Base-by-base conservation (phyloP, 116 monocot species). In the Zostera marina region DNA sequence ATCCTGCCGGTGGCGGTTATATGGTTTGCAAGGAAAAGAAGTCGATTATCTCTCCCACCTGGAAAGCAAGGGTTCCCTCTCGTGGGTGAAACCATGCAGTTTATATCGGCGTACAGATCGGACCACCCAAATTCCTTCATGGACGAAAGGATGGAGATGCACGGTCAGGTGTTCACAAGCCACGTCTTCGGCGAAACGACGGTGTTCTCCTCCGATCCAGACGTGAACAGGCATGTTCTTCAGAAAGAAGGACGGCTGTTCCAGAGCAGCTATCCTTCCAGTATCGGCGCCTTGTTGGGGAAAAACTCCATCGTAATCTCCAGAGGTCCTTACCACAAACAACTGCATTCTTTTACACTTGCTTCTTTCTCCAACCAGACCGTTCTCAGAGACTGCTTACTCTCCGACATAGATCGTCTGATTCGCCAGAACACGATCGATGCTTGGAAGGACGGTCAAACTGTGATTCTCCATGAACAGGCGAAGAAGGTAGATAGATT, bases 171-270 rank as follows among this genome's bases (percentile, higher is more conserved):
- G 15, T 93, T 93, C 77, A 93, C 88, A 14, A 77, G 81, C 39
- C 93, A 93, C 60, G 67, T 93, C 32, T 93, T 88, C 59, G 93
- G 93, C 11, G 93, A 93, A 73, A 74, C 72, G 52, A 88, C 88
- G 21, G 77, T 93, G 12, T 88, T 93, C 81, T 93, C 93, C 32
- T 73, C 88, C 14, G 93, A 93, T 77, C 84, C 88, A 8, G 84
- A 81, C 6, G 79, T 88, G 54, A 94, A 94, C 76, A 61, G 77
- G 15, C 22, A 66, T 17, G 66, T 94, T 8, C 75, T 94, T 12
- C 59, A 66, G 45, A 78, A 69, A 23, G 92, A 87, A 52, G 92
- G 92, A 7, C 73, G 74, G 38, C 44, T 73, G 23, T 81, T 88
- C 53, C 74, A 79, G 68, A 54, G 77, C 67, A 94, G 94, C 77